These are phyloP conservation scores for Arachis hypogaea DNA, from an alignment of 306 rosid species.

Conservation along the genomic window DNA sequence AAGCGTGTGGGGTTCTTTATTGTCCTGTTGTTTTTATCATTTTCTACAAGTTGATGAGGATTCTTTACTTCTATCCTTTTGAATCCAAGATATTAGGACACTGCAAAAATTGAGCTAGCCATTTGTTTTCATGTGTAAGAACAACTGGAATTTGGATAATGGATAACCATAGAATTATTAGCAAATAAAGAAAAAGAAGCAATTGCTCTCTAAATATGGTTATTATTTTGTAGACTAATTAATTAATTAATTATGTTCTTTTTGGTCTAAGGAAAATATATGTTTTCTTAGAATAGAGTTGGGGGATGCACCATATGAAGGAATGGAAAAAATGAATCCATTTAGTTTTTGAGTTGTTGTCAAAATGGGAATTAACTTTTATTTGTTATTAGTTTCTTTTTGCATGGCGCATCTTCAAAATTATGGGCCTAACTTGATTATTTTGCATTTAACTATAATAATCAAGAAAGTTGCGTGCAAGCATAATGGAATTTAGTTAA, in stretches of 20 bases:
- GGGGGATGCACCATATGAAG: neutral
- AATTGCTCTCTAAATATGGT: too few species aligned
- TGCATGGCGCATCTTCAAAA: slow-evolving; percentile 51
- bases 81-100: slow-evolving; percentile 2
- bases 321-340: slow-evolving; percentile 5
- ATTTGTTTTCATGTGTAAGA: neutral
- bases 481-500: slow-evolving; percentile 20
- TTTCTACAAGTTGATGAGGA: slow-evolving; percentile 6
- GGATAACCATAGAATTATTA: too few species aligned
- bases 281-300: neutral
- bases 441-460: slow-evolving; percentile 2
- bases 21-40: slow-evolving; percentile 14
- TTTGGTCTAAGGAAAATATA: too few species aligned
- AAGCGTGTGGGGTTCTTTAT: slow-evolving; percentile 32
- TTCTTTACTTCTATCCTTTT: neutral
- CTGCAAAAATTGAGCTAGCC: neutral
- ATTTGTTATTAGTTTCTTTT: neutral
- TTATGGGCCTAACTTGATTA: slow-evolving; percentile 46
- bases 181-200: too few species aligned
- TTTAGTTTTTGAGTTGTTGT: neutral
- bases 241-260: too few species aligned
- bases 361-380: neutral
- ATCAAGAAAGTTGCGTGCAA: slow-evolving; percentile 34
- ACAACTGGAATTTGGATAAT: too few species aligned
- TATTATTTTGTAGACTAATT: too few species aligned